These are phyloP conservation scores for Claviceps cyperi DNA, from an alignment of 2,329 filamentous ascomycete genomes.

Conservation along the genomic window DNA sequence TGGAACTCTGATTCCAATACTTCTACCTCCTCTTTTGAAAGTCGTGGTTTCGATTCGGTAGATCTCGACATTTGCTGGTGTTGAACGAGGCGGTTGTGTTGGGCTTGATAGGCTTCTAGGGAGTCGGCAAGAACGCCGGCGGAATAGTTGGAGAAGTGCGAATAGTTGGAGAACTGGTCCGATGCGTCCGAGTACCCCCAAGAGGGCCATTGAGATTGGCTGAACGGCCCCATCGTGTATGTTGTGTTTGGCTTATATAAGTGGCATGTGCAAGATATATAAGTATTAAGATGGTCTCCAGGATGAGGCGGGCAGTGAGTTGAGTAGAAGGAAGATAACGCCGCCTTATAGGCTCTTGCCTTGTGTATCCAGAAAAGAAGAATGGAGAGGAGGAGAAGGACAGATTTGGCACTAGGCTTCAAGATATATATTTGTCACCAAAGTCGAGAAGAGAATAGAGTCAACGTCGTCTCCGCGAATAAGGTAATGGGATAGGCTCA, in stretches of 20 bases:
- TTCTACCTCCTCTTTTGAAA: slow-evolving; percentile 45
- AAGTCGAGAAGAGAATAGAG: not conserved
- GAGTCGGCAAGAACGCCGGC: slow-evolving; percentile 22
- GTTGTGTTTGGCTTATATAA: not conserved
- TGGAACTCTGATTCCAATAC: slow-evolving; percentile 46
- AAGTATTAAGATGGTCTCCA: not conserved
- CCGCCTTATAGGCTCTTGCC: not conserved
- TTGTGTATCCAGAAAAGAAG: not conserved
- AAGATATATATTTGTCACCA: not conserved
- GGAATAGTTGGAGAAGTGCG: slow-evolving; percentile 20
- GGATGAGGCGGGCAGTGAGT: not conserved
- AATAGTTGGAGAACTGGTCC: slow-evolving; percentile 18
- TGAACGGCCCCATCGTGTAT: slow-evolving; percentile 18
- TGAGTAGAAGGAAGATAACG: not conserved
- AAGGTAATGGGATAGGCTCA: not conserved
- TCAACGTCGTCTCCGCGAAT: slow-evolving; percentile 7
- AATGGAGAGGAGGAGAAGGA: not conserved
- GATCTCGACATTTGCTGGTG: slow-evolving; percentile 25
- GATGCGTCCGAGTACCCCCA: slow-evolving; percentile 19
- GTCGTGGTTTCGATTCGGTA: slow-evolving; percentile 35
- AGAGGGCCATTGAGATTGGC: slow-evolving; percentile 21
- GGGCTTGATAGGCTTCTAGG: slow-evolving; percentile 23
- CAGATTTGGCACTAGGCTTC: not conserved
- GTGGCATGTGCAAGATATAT: not conserved
- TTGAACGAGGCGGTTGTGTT: slow-evolving; percentile 22